Evolutionary conservation across 106 monocot species (phyloP), one percentile per base, ranked within the genome.

Genomic region (Acorus calamus): DNA sequence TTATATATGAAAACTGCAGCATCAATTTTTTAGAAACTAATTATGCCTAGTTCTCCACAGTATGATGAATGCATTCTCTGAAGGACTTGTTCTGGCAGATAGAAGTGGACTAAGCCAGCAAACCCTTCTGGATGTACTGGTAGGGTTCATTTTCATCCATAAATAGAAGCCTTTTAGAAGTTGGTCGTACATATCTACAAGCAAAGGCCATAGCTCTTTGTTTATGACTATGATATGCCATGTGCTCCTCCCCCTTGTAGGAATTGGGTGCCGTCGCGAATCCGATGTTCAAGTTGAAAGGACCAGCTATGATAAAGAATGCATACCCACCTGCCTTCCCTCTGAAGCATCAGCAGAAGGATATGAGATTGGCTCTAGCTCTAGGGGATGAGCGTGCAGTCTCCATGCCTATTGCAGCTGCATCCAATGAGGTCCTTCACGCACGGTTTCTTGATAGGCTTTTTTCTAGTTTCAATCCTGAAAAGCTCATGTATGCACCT

Each of bases 281-380:
- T 68, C 96, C 91, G 46, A 86, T 98, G 98, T 98, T 98, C 61
- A 85, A 68, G 53, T 13, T 86, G 57, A 98, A 98, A 82, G 98
- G 98, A 10, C 88, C 92, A 46, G 53, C 79, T 11, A 98, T 98
- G 98, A 77, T 88, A 11, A 58, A 88, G 56, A 58, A 74, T 69
- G 92, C 50, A 50, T 88, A 98, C 45, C 73, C 83, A 2, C 83
- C 88, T 46, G 91, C 88, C 58, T 98, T 98, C 62, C 96, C 98
- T 57, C 77, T 98, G 12, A 88, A 98, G 73, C 98, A 98, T 71
- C 98, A 98, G 64, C 91, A 98, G 73, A 98, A 98, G 75, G 98
- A 98, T 64, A 92, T 98, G 88, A 78, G 98, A 57, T 58, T 98
- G 64, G 98, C 92, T 42, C 88, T 98, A 59, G 78, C 83, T 67